These are phyloP conservation scores for Rutidosis leptorrhynchoides DNA, from an alignment of 129 eudicot genomes.

Conservation along the genomic window DNA sequence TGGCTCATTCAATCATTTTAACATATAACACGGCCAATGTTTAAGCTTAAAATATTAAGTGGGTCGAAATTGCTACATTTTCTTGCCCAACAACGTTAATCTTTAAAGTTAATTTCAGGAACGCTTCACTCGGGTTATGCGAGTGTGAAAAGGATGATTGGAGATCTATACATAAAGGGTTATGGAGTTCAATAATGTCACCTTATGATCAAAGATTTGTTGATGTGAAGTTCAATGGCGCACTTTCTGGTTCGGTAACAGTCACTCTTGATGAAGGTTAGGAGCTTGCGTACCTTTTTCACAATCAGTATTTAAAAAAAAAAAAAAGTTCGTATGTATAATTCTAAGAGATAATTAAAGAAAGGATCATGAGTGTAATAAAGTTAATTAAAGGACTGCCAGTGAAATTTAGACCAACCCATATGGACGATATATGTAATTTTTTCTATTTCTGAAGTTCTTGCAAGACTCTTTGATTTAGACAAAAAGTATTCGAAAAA, in stretches of 20 bases:
- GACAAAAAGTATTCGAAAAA: no score
- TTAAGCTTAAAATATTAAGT: background rate
- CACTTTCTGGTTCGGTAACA: conserved; percentile 60
- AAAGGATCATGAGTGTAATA: no score
- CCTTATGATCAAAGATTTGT: conserved; percentile 68
- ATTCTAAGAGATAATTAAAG: no score
- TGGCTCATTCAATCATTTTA: background rate
- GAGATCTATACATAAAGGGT: conserved; percentile 61
- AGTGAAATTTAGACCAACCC: background rate
- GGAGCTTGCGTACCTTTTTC: conserved; percentile 5
- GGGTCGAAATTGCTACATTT: background rate
- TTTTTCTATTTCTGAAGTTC: background rate
- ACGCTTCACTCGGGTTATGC: conserved; percentile 70
- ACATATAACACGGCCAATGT: background rate
- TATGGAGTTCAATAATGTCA: conserved; percentile 64
- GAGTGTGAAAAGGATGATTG: conserved; percentile 72
- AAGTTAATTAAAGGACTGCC: background rate
- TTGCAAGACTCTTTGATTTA: conserved; percentile 1
- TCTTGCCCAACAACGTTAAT: background rate
- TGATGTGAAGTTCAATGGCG: conserved; percentile 71
- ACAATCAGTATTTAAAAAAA: background rate
- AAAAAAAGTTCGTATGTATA: background rate
- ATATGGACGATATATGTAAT: no score
- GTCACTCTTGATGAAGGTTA: conserved; percentile 71
- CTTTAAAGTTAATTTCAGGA: conserved; percentile 42